phyloP scores from a whole-genome alignment of 805 yeast species.

The Lipomyces chichibuensis region DNA sequence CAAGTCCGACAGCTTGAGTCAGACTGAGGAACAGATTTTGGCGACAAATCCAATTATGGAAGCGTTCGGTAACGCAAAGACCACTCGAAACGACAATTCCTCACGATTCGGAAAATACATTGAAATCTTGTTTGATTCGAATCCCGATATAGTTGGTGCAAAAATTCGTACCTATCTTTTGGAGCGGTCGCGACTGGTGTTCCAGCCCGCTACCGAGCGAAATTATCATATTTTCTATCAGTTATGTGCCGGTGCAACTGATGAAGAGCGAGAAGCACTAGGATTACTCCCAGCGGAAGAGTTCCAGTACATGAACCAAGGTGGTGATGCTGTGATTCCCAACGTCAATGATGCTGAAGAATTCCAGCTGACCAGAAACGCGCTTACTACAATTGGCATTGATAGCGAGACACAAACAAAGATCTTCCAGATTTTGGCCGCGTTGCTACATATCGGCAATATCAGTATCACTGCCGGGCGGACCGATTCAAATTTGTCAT shows the following conservation, averaged over 20 bases:
- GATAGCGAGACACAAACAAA: constrained; percentile 58
- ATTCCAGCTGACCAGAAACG: constrained; percentile 72
- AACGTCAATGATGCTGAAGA: constrained; percentile 85
- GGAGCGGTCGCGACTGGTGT: constrained; percentile 92
- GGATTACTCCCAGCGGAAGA: constrained; percentile 67
- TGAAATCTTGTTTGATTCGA: constrained; percentile 80
- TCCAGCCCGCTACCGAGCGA: constrained; percentile 88
- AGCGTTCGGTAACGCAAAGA: constrained; percentile 97
- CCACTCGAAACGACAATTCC: constrained; percentile 95
- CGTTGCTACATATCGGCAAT: constrained; percentile 89
- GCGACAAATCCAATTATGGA: constrained; percentile 98
- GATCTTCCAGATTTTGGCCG: constrained; percentile 81
- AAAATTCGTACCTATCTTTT: constrained; percentile 87
- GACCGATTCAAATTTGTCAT: constrained; percentile 74
- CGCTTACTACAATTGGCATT: constrained; percentile 80
- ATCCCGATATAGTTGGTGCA: constrained; percentile 87
- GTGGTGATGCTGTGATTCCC: constrained; percentile 68
- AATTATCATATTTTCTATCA: constrained; percentile 96
- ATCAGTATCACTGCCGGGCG: constrained; percentile 83
- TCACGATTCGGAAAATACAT: constrained; percentile 96
- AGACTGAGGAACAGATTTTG: constrained; percentile 88
- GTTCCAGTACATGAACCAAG: constrained; percentile 84
- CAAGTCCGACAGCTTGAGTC: constrained; percentile 68
- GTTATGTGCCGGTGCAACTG: constrained; percentile 67
- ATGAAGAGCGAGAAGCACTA: constrained; percentile 58